Conservation (phyloP, 176 grass and related monocot genomes). For the Eragrostis curvula region DNA sequence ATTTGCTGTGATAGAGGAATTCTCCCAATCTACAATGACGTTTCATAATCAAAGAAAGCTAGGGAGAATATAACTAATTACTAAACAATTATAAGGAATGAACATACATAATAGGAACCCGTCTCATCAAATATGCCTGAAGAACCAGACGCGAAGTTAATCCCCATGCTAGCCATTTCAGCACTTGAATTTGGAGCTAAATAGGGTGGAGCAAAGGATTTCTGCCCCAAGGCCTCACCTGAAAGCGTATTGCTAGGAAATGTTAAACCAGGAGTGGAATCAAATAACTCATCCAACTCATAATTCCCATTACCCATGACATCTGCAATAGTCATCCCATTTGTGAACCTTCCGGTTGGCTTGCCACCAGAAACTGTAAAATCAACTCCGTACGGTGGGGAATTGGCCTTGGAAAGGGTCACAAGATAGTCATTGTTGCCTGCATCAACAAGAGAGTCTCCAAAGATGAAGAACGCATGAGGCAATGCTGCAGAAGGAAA, state of each 20-base stretch:
- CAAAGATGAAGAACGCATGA: constrained; percentile 74
- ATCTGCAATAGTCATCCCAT: constrained; percentile 84
- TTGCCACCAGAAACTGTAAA: constrained; percentile 70
- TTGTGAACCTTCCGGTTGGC: constrained; percentile 92
- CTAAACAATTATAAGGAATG: not conserved
- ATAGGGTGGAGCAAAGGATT: constrained; percentile 66
- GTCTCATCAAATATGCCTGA: constrained; percentile 94
- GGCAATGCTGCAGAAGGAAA: constrained; percentile 37
- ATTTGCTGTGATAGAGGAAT: constrained; percentile 74
- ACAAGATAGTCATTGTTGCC: constrained; percentile 93
- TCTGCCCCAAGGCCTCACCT: constrained; percentile 79
- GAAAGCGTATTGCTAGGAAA: not conserved
- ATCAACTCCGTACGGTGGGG: constrained; percentile 80
- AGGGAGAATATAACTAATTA: not conserved
- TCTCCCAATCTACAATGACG: constrained; percentile 63
- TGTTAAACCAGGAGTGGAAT: constrained; percentile 14
- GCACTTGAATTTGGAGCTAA: constrained; percentile 61
- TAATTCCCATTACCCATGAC: constrained; percentile 60
- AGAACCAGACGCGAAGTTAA: constrained; percentile 88
- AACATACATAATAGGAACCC: constrained; percentile 75
- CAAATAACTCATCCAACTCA: not conserved
- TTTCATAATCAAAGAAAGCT: constrained; percentile 34
- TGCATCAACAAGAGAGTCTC: constrained; percentile 81
- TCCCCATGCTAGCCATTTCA: constrained; percentile 42
- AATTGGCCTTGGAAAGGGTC: constrained; percentile 80